Conservation (phyloP, 1,139 yeast genomes). For the Pichia sp. region DNA sequence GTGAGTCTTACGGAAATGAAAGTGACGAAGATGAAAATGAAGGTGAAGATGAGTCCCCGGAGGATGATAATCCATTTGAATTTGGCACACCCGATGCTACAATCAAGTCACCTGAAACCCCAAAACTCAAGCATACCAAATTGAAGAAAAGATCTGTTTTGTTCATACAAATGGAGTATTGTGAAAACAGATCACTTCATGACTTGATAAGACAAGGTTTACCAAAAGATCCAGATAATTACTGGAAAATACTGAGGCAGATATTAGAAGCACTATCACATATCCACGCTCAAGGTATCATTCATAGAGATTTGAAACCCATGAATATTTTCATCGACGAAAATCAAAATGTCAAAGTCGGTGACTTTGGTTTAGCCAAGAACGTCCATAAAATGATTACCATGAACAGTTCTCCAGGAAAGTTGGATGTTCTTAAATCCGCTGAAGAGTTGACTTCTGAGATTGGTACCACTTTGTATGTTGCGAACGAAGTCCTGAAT, state of each 20-base stretch:
- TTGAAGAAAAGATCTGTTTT: constrained; percentile 39
- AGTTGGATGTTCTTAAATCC: constrained; percentile 21
- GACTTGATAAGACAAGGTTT: constrained; percentile 76
- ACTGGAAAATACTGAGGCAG: constrained; percentile 86
- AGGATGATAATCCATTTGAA: constrained; percentile 12
- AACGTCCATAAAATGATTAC: constrained; percentile 46
- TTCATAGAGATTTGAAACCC: constrained; percentile 93
- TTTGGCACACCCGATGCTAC: constrained; percentile 10
- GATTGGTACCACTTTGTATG: constrained; percentile 88
- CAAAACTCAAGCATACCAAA: not conserved
- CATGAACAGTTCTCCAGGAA: constrained; percentile 8
- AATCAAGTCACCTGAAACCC: constrained; percentile 1
- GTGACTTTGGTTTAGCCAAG: constrained; percentile 95
- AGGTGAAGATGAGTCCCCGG: constrained; percentile 2
- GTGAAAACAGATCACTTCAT: constrained; percentile 84
- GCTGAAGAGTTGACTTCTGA: constrained; percentile 83
- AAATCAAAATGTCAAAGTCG: constrained; percentile 81
- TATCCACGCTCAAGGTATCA: constrained; percentile 89
- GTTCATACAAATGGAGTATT: constrained; percentile 96
- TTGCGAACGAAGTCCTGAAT: constrained; percentile 78
- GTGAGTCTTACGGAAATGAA: constrained; percentile 1
- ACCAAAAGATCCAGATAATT: constrained; percentile 65
- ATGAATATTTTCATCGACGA: constrained; percentile 93
- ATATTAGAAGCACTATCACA: constrained; percentile 85
- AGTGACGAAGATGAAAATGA: constrained; percentile 8